Evolutionary conservation across 2,329 filamentous ascomycete species (phyloP).

Genomic region (Amauroascus niger): DNA sequence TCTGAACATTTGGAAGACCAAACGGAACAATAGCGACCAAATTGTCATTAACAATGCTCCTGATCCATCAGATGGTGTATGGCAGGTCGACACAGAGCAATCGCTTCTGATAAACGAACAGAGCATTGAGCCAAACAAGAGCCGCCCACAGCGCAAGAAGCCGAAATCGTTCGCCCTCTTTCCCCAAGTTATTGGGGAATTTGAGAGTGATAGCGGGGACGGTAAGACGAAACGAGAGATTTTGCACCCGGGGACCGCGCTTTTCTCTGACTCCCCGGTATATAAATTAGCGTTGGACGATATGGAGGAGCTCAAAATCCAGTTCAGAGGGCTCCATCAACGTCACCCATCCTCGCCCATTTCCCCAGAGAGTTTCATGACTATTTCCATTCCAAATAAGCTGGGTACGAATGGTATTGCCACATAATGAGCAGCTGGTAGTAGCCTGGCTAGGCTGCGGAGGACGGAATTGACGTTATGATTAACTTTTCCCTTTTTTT

Average conservation of each 20-base stretch:
- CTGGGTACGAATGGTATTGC: too few species aligned
- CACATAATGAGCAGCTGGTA: too few species aligned
- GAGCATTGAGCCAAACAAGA: not conserved
- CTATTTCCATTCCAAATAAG: too few species aligned
- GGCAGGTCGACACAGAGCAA: not conserved
- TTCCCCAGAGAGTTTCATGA: too few species aligned
- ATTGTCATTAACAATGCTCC: conserved; percentile 5
- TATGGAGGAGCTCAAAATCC: not conserved
- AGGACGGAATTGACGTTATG: too few species aligned
- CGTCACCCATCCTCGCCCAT: conserved; percentile 1
- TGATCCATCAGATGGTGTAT: not conserved
- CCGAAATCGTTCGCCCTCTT: conserved; percentile 10
- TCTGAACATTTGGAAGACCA: conserved; percentile 4
- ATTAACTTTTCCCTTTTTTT: too few species aligned
- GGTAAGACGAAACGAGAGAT: not conserved
- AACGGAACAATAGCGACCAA: not conserved
- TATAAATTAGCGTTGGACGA: not conserved
- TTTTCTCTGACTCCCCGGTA: conserved; percentile 9
- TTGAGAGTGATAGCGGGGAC: not conserved
- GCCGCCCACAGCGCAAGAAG: not conserved
- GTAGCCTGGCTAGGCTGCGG: too few species aligned
- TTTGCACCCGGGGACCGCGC: conserved; percentile 7
- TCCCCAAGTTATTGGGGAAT: conserved; percentile 9
- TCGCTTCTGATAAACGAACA: not conserved
- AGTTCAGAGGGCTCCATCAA: not conserved